A percentile compares a stretch with the other conserved stretches of the same genome.
These are phyloP conservation scores for Acrocalymma vagum DNA, from an alignment of 2,329 filamentous ascomycete genomes.

Conservation along the genomic window DNA sequence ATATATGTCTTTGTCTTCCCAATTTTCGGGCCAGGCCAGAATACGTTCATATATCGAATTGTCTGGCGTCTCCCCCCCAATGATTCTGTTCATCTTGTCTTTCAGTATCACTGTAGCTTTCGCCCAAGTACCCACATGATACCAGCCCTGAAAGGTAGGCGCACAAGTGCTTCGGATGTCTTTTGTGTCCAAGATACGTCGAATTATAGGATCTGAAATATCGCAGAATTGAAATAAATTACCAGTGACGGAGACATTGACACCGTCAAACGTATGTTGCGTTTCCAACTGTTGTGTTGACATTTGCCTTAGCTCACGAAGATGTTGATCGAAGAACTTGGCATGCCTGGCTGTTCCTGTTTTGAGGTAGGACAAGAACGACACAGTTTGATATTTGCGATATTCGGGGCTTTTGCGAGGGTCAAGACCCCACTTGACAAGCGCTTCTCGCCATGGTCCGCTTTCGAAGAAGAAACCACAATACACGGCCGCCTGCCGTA, in stretches of 20 bases:
- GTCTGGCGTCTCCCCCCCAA: conserved; percentile 43
- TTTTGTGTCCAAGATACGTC: conserved; percentile 69
- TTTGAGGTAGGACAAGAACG: conserved; percentile 43
- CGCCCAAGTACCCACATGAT: conserved; percentile 78
- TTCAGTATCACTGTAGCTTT: conserved; percentile 91
- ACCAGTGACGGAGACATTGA: conserved; percentile 76
- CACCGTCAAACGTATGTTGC: conserved; percentile 82
- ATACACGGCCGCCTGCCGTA: conserved; percentile 82
- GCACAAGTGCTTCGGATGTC: conserved; percentile 58
- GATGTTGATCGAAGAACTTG: conserved; percentile 34
- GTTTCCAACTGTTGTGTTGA: conserved; percentile 31
- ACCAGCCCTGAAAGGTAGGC: conserved; percentile 76
- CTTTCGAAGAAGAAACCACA: conserved; percentile 92
- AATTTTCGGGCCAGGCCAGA: conserved; percentile 40
- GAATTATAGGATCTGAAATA: conserved; percentile 80
- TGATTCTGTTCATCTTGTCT: conserved; percentile 71
- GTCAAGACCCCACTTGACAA: conserved; percentile 86
- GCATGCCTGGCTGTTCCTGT: conserved; percentile 33
- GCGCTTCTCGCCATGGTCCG: conserved; percentile 89
- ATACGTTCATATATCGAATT: conserved; percentile 41
- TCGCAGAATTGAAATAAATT: conserved; percentile 97
- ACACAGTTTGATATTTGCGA: conserved; percentile 84
- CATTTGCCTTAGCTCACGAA: conserved; percentile 31
- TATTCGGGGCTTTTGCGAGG: conserved; percentile 80
- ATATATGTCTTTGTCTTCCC: conserved; percentile 41